Base-by-base conservation (phyloP, 306 rosid genomes). In the Dryas alaskensis region DNA sequence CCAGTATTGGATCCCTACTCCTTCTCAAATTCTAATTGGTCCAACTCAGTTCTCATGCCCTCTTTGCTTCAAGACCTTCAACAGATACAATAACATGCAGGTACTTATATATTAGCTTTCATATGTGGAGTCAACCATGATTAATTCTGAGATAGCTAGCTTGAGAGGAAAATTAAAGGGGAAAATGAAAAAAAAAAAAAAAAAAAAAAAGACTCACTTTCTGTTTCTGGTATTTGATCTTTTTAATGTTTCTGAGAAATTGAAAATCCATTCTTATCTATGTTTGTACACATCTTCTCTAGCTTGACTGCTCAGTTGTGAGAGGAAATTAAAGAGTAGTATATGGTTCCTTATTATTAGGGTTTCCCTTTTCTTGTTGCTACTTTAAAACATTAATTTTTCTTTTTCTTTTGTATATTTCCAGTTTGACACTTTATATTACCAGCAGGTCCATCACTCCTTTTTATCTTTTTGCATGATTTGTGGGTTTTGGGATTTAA, bases 81-180 rank as follows among this genome's bases (percentile, higher is more conserved):
- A 93, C 69, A 87, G 98, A 90, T 93, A 90, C 85, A 93, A 93
- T 73, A 93, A 93, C 87, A 89, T 93, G 97, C 98, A 93, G 98
- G 98, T 80, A 77, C 68, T 7, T 66, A 4, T 25, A 0, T 44
- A 1, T 52, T 27, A 59, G 17, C 52, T 47, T 80, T 67, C 69
- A 74, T 16, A 37, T 46, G 31, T 64, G 45, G 14, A 59, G 46
- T 62, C 45, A 37, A 53, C 45, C 22, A 46, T 31, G 14, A 70
- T 73, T 14, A 31, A 42, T 62, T 7, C 17, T 51, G 37, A 31
- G 37, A 31, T 31, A 31, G 37, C 37, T 27, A 50, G 58, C 8
- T 11, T 50, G 59, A 74, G 54, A 13, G 50, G n/a, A 27, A 46
- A 60, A 70, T 19, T 3, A 47, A 73, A 31, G 37, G 37, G 37